These are phyloP conservation scores for Coemansia umbellata DNA, from an alignment of 192 early-diverging fungal genomes.

Conservation along the genomic window DNA sequence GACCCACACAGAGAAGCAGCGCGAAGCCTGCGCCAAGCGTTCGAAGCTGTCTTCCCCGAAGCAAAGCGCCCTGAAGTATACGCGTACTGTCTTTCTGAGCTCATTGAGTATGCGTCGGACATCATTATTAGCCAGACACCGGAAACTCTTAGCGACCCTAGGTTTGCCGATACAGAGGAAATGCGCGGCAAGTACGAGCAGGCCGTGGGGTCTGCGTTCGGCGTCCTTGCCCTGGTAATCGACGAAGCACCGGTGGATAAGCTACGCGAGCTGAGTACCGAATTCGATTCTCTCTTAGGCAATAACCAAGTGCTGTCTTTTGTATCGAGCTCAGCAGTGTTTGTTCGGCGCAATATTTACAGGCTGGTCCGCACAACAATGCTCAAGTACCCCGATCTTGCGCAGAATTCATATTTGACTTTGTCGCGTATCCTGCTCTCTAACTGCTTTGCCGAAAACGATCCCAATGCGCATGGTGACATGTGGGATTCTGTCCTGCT, in stretches of 20 bases:
- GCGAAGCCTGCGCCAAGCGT: constrained; percentile 48
- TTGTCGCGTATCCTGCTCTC: constrained; percentile 59
- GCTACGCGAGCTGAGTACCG: constrained; percentile 20
- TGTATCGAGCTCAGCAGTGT: constrained; percentile 18
- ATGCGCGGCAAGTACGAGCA: constrained; percentile 47
- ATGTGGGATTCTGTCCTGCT: constrained; percentile 87
- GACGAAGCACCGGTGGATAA: constrained; percentile 23
- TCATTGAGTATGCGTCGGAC: constrained; percentile 66
- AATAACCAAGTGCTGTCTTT: constrained; percentile 8
- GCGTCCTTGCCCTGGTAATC: constrained; percentile 19
- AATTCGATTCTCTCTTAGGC: constrained; percentile 30
- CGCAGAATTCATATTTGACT: constrained; percentile 38
- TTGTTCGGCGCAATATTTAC: constrained; percentile 38
- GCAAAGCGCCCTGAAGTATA: constrained; percentile 73
- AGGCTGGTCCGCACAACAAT: constrained; percentile 26
- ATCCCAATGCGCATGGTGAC: constrained; percentile 64
- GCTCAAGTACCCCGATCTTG: constrained; percentile 39
- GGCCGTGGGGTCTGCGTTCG: constrained; percentile 38
- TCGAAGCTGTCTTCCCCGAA: constrained; percentile 72
- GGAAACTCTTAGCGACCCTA: constrained; percentile 70
- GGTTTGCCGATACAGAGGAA: constrained; percentile 31
- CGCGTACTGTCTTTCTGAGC: constrained; percentile 71
- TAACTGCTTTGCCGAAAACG: constrained; percentile 71
- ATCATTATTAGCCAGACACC: constrained; percentile 71
- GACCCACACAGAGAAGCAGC: constrained; percentile 81